These are phyloP conservation scores for Chaetomiaceae sp. DNA, from an alignment of 2,329 filamentous ascomycete genomes.

Conservation along the genomic window DNA sequence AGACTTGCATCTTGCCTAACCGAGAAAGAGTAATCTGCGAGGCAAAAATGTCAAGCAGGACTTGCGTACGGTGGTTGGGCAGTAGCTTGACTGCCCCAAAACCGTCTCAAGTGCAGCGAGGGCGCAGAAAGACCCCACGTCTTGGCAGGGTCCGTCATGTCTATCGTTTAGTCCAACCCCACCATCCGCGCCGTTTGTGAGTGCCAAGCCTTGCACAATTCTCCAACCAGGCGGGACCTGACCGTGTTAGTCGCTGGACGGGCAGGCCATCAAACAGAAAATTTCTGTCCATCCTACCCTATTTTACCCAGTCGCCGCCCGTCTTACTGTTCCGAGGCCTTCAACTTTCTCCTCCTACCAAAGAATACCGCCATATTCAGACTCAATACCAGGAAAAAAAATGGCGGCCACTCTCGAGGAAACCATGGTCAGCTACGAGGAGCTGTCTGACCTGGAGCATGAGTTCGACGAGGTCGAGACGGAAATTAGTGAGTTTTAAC, in stretches of 20 bases:
- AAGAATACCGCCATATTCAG: not conserved
- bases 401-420: constrained; percentile 33
- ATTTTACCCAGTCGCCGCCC: not conserved
- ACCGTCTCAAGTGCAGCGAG: too few species aligned
- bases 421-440: constrained; percentile 61
- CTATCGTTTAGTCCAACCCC: constrained; percentile 3
- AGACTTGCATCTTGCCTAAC: too few species aligned
- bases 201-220: constrained; percentile 14
- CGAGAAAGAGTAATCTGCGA: too few species aligned
- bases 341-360: not conserved
- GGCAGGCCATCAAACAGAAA: constrained; percentile 1
- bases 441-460: constrained; percentile 73
- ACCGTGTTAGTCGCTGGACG: constrained; percentile 12
- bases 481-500: constrained; percentile 74
- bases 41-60: too few species aligned
- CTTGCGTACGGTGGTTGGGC: too few species aligned
- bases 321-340: not conserved
- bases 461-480: constrained; percentile 81
- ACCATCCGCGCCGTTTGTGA: constrained; percentile 8
- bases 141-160: constrained; percentile 2
- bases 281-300: constrained; percentile 8
- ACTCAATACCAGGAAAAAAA: constrained; percentile 13
- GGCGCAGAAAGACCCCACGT: constrained; percentile 3
- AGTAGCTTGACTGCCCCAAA: too few species aligned
- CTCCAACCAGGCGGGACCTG: constrained; percentile 1